Base-by-base conservation (phyloP, 176 grass and related monocot genomes). In the Rhynchospora tenuis region DNA sequence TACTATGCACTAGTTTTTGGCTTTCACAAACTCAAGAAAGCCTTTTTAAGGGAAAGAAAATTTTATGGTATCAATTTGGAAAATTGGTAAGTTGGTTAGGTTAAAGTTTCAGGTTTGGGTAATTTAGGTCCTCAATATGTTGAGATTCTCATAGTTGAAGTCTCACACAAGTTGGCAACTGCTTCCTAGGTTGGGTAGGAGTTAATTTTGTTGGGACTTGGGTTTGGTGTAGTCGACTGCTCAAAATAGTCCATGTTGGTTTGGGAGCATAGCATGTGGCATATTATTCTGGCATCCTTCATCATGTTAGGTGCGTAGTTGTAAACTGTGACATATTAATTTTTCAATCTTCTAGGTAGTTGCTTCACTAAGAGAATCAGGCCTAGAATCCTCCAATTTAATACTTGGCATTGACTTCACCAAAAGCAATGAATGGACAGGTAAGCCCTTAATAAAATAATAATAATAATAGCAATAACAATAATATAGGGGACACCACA, bases 351-450 rank as follows among this genome's bases (percentile, higher is more conserved):
- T 79, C 74, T 20, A 98, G 95, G 92, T 98, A 56, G 87, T 86
- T 87, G 44, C 86, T 89, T 90, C 92, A 69, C 80, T 98, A 79
- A 93, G 92, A 83, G 92, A 98, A 85, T 87, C 95, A 84, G 95
- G 95, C 64, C 95, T 98, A 29, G 92, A 93, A 80, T 98, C 95
- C 20, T 95, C 95, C 67, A 98, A 98, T 86, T 86, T 98, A 22
- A 89, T 98, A 82, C 89, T 98, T 64, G 95, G 89, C 55, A 90
- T 98, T 66, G 95, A 98, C 86, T 98, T 98, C 75, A 98, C 95
- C 7, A 98, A 98, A 89, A 98, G 95, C 74, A 98, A 98, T 76
- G 95, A 98, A 74, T 95, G 95, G 95, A 95, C 95, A 91, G 95
- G 95, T 97, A 71, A 61, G 78, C 64, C 23, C 72, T 17, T 47